Evolutionary conservation across 129 eudicot species (phyloP), one percentile per base, ranked within the genome.

Genomic region (Chrysanthemum lavandulifolium): DNA sequence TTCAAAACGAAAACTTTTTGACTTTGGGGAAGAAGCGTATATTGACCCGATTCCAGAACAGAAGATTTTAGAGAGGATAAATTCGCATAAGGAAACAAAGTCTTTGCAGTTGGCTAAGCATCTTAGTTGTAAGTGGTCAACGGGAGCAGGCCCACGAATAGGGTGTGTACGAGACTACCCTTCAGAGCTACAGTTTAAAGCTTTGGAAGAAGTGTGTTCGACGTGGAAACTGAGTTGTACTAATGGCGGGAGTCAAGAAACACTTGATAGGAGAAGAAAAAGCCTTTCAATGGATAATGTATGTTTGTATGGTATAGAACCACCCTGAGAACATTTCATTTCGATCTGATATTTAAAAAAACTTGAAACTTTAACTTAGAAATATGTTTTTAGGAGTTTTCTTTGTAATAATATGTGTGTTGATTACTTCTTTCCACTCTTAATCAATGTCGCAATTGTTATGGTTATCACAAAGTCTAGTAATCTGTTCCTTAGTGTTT

Each of bases 131-230:
- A 83, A 56, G 72, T 90, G 96, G 96, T 82, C 90, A 16, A 84
- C 93, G 1, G 96, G 96, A 16, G 96, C 84, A 1, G 96, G 96
- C 27, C 90, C 96, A 0, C 76, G 96, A 51, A 90, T 90, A 10
- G 96, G 96, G 63, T 90, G 90, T 48, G 74, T 90, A 80, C 83
- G 90, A 68, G 96, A 90, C 72, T 90, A 87, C 78, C 96, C 96
- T 3, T 49, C 78, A 4, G 87, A 87, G 80, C 78, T 90, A 61
- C 96, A 87, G 67, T 65, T 67, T 21, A 79, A 78, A 27, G 90
- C 68, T 52, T 67, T 90, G 61, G 90, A 87, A 79, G 89, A 86
- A 58, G 87, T 82, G 57, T 54, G 79, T 60, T 82, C 84, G 47
- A 76, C 82, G 5, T 65, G 77, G 65, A 81, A 52, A 57, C 47